A percentile compares a stretch with the other conserved stretches of the same genome.
Conservation (phyloP, 352 stramenopile species). For the Phytophthora sansomeana region DNA sequence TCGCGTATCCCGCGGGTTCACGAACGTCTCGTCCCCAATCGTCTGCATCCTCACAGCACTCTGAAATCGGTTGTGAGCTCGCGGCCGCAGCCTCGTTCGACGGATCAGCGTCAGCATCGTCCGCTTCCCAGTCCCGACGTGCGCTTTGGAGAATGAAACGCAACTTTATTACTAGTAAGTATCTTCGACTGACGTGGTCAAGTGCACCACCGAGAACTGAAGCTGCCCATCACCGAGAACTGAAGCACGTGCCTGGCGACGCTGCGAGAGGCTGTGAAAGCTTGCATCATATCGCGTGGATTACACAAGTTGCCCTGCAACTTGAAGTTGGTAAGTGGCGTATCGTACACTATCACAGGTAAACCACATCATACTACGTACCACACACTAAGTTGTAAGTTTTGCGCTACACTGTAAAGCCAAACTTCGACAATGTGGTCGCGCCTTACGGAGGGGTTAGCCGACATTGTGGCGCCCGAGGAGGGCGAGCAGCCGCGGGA, state of each 20-base stretch:
- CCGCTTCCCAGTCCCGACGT: neutral
- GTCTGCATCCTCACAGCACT: slow-evolving; percentile 43
- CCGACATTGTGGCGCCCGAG: slow-evolving; percentile 75
- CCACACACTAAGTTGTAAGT: too few species aligned
- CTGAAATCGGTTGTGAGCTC: slow-evolving; percentile 28
- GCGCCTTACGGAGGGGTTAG: slow-evolving; percentile 61
- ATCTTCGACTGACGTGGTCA: slow-evolving; percentile 8
- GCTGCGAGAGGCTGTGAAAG: neutral
- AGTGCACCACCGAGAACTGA: slow-evolving; percentile 6
- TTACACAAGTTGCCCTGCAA: neutral
- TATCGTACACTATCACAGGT: neutral
- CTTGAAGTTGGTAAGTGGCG: neutral
- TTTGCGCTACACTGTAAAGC: too few species aligned
- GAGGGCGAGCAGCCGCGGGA: slow-evolving; percentile 39
- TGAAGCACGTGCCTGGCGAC: neutral
- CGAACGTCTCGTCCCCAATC: slow-evolving; percentile 39
- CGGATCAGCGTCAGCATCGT: slow-evolving; percentile 27
- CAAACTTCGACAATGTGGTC: slow-evolving; percentile 60
- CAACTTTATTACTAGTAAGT: slow-evolving; percentile 6
- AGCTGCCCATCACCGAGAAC: slow-evolving; percentile 10
- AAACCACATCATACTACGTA: too few species aligned
- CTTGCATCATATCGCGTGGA: slow-evolving; percentile 2
- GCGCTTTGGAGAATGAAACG: slow-evolving; percentile 8
- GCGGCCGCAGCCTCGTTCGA: slow-evolving; percentile 3
- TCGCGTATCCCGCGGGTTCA: slow-evolving; percentile 62